Conservation (phyloP, 2,329 filamentous ascomycete genomes). For the Periconia sp. region DNA sequence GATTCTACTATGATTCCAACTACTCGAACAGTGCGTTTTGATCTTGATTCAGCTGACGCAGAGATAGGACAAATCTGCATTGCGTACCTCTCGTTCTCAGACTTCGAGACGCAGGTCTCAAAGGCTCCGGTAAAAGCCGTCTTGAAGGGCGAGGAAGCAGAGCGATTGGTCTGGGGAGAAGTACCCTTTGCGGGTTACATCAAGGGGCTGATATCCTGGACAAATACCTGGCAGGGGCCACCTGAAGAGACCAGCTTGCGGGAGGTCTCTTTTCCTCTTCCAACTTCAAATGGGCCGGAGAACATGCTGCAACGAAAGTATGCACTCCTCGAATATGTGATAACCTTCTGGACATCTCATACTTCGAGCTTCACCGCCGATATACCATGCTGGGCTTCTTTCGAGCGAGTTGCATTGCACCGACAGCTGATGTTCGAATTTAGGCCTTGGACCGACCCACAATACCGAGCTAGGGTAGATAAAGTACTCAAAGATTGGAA, state of each 20-base stretch:
- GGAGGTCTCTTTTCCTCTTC: neutral
- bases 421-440: conserved; percentile 13
- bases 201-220: neutral
- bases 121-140: no score
- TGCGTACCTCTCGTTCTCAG: conserved; percentile 50
- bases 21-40: conserved; percentile 19
- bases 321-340: conserved; percentile 9
- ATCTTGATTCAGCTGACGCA: conserved; percentile 30
- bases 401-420: conserved; percentile 2
- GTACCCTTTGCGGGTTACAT: neutral
- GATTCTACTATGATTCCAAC: neutral
- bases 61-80: conserved; percentile 46
- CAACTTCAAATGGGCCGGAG: neutral
- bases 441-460: conserved; percentile 9
- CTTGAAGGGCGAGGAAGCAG: no score
- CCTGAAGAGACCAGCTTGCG: conserved; percentile 4
- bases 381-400: conserved; percentile 4
- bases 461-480: neutral
- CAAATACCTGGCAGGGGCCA: neutral
- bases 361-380: neutral
- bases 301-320: conserved; percentile 4
- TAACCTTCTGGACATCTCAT: conserved; percentile 13
- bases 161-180: neutral
- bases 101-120: conserved; percentile 45
- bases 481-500: no score